Percentiles rank a stretch among this genome's conserved stretches.
phyloP scores from a whole-genome alignment of 768 basidiomycete genomes.

The Galerina marginata region DNA sequence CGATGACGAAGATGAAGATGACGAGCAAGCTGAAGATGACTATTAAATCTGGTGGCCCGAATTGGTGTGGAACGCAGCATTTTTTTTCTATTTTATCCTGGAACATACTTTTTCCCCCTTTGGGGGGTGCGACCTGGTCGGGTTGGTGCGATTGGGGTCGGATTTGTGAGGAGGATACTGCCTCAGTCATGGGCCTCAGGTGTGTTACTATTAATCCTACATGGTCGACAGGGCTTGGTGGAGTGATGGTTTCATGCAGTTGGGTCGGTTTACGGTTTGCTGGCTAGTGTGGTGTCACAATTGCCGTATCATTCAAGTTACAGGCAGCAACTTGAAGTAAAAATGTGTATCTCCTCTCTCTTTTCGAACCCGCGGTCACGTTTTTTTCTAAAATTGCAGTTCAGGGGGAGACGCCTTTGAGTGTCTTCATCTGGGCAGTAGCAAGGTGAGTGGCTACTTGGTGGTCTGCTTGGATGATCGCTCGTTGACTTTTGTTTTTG shows the following conservation, averaged over 20 bases:
- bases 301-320: too few species aligned
- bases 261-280: background rate
- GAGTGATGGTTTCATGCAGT: background rate
- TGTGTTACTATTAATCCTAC: slow-evolving; percentile 3
- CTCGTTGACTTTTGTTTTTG: background rate
- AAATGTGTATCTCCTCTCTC: slow-evolving; percentile 20
- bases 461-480: background rate
- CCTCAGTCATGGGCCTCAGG: background rate
- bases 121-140: background rate
- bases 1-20: slow-evolving; percentile 48
- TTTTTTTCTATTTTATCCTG: too few species aligned
- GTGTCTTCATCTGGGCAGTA: slow-evolving; percentile 10
- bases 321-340: slow-evolving; percentile 11
- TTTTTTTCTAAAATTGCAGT: slow-evolving; percentile 20
- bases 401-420: slow-evolving; percentile 16
- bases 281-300: too few species aligned
- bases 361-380: slow-evolving; percentile 5
- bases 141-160: background rate
- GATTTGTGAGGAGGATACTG: too few species aligned
- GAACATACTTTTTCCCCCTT: too few species aligned
- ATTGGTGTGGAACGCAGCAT: too few species aligned
- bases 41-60: slow-evolving; percentile 8
- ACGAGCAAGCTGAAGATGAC: slow-evolving; percentile 25
- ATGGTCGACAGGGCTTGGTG: background rate
- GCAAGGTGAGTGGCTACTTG: slow-evolving; percentile 17